Percentiles rank a stretch among this genome's conserved stretches.
Conservation (phyloP, 139 green algal species). For the Eudorina sp. region DNA sequence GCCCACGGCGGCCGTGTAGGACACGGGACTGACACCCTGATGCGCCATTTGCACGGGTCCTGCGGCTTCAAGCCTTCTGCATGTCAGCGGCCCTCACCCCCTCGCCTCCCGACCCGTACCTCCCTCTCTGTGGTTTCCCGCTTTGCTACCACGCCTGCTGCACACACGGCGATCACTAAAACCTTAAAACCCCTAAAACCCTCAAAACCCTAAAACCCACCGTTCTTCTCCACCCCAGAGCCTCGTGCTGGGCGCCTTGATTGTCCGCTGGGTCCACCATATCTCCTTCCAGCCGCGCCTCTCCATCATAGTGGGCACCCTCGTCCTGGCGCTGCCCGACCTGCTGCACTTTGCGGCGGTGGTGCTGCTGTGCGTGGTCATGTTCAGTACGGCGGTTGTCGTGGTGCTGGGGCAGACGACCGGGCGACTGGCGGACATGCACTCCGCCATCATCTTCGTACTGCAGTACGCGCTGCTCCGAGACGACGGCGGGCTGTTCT, state of each 20-base stretch:
- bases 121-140: too few relatives aligned
- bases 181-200: too few relatives aligned
- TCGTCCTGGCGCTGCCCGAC: conserved; percentile 41
- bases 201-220: too few relatives aligned
- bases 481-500: neutral
- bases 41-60: too few relatives aligned
- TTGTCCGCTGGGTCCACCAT: conserved; percentile 54
- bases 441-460: neutral
- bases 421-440: neutral
- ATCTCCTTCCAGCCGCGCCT: conserved; percentile 57
- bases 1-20: too few relatives aligned
- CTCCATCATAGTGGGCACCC: conserved; percentile 36
- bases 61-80: too few relatives aligned
- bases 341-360: conserved; percentile 45
- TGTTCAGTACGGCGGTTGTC: neutral
- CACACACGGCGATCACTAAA: too few relatives aligned
- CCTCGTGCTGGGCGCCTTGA: conserved; percentile 50
- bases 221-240: too few relatives aligned
- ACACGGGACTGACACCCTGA: too few relatives aligned
- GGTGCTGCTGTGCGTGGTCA: conserved; percentile 13
- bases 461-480: conserved; percentile 34
- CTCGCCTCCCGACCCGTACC: too few relatives aligned
- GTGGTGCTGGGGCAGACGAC: conserved; percentile 32
- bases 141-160: too few relatives aligned
- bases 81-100: too few relatives aligned